Base-by-base conservation (phyloP, 2,329 filamentous ascomycete species). In the Penicillium janthinellum region DNA sequence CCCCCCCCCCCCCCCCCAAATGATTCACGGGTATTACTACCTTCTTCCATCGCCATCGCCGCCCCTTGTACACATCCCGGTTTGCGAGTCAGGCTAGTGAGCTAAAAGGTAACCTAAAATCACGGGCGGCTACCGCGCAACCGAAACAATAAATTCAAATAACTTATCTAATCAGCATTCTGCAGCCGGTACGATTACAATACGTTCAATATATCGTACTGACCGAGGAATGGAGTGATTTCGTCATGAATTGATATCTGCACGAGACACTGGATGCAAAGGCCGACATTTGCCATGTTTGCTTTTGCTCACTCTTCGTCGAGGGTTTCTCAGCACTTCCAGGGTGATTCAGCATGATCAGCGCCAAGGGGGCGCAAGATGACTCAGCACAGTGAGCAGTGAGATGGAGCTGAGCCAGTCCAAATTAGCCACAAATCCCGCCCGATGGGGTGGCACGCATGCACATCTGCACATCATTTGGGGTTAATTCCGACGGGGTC, bases 61-160 rank as follows among this genome's bases (percentile, higher is more conserved):
- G 22, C 44, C 44, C 53, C 25, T 4, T 15, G 17, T 39, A 37
- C 22, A 38, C 25, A 47, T 38, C 44, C 44, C 44, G 44, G 44
- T 47, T 45, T 47, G 25, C 44, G 14, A 47, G 14, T 31, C 25
- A 47, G 28, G 31, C 37, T 44, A 34, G 37, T 53, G 22, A 39
- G 28, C 54, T 48, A 59, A 59, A 60, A 50, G 17, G 49, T 42
- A 57, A 45, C 49, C 49, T 50, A 51, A 57, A 62, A 54, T 53
- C 41, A 22, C 22, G 37, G 53, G 64, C 66, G 66, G 64, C 54
- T 68, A 66, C 58, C 63, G 66, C 66, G 66, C 64, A 62, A 56
- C 42, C 12, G 14, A 52, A 31, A 59, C 37, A 62, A 53, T 42
- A n/a, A 42, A 45, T 22, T 28, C 22, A 22, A 11, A 11, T 8